Evolutionary conservation across 2,329 filamentous ascomycete genomes (phyloP), one percentile per base, ranked within the genome.

Genomic region (Tolypocladium capitatum): DNA sequence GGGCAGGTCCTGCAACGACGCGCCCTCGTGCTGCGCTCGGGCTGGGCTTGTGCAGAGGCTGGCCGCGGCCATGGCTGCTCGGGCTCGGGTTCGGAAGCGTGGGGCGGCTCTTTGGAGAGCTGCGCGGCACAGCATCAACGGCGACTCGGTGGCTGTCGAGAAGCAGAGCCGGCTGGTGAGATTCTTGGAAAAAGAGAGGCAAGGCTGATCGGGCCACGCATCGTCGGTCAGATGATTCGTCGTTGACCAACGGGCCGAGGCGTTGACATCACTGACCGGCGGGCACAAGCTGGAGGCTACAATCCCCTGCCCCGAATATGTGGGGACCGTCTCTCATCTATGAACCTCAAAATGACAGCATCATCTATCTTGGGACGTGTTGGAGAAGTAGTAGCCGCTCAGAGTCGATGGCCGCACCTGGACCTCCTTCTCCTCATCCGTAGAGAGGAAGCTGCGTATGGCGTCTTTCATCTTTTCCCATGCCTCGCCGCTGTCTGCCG

Each of bases 1-100:
- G 35, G 79, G 78, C 16, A 83, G 68, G 45, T 78, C 72, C 54
- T 69, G 68, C 44, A 83, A 63, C 31, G 72, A 65, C 33, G 62
- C 57, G 49, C 65, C 64, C 44, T 55, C 31, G 31, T 43, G 4
- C 30, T 28, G 33, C 9, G 24, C 31, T 18, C 40, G 32, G n/a
- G 43, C 10, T 45, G 54, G 48, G 53, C 63, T 55, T 46, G 61
- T 63, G 41, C 61, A 63, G 28, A 60, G 54, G 44, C 58, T 55
- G 42, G 62, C 21, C 18, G 34, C 59, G 47, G 66, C 60, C 66
- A 65, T 65, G 48, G 30, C 43, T 47, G 54, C 51, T 40, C 49
- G 52, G 46, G 55, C 52, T 35, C 46, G 48, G 32, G 45, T 52
- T 56, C 59, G 62, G 41, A 48, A 53, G 55, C 59, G 62, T 47